Evolutionary conservation across 257 asterid genomes (phyloP).

Genomic region (Nyctanthes arbortristis): DNA sequence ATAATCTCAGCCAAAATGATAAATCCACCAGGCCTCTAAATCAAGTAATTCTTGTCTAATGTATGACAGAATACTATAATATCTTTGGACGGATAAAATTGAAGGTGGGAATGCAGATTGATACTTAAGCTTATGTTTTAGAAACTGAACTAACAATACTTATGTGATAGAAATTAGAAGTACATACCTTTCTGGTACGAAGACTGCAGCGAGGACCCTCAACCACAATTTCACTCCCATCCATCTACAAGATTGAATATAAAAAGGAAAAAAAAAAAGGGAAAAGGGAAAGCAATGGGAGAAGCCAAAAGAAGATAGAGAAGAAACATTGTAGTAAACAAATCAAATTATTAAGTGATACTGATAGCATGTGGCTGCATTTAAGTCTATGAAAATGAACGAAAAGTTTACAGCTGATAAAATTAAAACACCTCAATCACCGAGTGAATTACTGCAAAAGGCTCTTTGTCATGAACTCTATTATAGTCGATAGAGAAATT

Average conservation of each 20-base stretch:
- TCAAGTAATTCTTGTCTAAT: no score
- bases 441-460: not conserved
- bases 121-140: not conserved
- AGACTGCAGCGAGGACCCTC: slow-evolving; percentile 99
- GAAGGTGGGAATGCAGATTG: not conserved
- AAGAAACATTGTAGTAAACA: slow-evolving; percentile 10
- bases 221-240: slow-evolving; percentile 89
- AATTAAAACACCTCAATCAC: not conserved
- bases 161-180: slow-evolving; percentile 6
- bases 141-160: not conserved
- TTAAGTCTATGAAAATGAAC: not conserved
- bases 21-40: no score
- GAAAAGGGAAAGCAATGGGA: slow-evolving; percentile 10
- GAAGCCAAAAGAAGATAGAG: slow-evolving; percentile 4
- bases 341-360: not conserved
- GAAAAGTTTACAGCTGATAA: no score
- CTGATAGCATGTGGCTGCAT: no score
- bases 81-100: slow-evolving; percentile 5
- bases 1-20: not conserved
- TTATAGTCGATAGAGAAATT: not conserved
- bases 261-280: slow-evolving; percentile 22
- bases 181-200: slow-evolving; percentile 84
- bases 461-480: not conserved
- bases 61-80: not conserved
- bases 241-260: slow-evolving; percentile 47